phyloP scores from a whole-genome alignment of 805 yeast genomes.

The Suhomyces vadensis region DNA sequence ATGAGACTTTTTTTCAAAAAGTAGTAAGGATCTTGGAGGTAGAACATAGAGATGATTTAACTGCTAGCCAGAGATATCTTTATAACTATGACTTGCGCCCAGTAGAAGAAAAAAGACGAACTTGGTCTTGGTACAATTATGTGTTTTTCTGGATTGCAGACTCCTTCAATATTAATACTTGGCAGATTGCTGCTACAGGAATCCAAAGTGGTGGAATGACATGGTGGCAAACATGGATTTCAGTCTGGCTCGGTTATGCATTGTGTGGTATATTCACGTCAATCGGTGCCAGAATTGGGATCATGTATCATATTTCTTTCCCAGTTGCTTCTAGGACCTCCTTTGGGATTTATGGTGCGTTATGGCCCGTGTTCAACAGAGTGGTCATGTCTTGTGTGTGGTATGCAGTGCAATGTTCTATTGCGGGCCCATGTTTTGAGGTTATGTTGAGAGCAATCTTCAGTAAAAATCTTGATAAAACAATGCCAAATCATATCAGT shows the following conservation, averaged over 20 bases:
- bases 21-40: conserved; percentile 27
- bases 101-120: conserved; percentile 68
- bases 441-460: conserved; percentile 74
- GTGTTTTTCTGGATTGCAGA: conserved; percentile 87
- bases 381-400: conserved; percentile 86
- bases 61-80: conserved; percentile 63
- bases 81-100: conserved; percentile 78
- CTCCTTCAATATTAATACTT: conserved; percentile 84
- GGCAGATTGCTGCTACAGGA: conserved; percentile 91
- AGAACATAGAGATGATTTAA: conserved; percentile 42
- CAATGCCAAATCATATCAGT: conserved; percentile 63
- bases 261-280: conserved; percentile 70
- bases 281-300: conserved; percentile 75
- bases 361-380: conserved; percentile 88
- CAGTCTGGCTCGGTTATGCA: conserved; percentile 83
- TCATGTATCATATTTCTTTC: conserved; percentile 78
- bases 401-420: conserved; percentile 85
- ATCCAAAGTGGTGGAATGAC: conserved; percentile 66
- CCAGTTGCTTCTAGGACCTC: conserved; percentile 81
- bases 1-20: conserved; percentile 32
- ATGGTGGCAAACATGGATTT: conserved; percentile 92
- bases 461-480: conserved; percentile 58
- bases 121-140: conserved; percentile 85
- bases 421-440: conserved; percentile 80
- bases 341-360: conserved; percentile 83